Evolutionary conservation across 2,329 filamentous ascomycete species (phyloP).

Genomic region (Aspergillus viridinutans): DNA sequence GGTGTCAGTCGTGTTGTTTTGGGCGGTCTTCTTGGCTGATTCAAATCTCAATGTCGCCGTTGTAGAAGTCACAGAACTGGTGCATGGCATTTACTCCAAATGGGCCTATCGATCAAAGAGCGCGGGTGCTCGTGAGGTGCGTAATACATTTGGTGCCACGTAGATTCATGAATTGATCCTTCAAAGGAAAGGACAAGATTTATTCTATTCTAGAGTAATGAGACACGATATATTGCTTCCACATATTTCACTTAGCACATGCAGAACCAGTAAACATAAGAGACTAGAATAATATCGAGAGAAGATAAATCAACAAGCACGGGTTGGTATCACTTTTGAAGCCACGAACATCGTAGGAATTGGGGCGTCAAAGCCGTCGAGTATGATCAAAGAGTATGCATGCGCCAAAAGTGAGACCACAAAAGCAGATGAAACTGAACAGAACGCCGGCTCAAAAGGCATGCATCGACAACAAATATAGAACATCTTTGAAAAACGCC

Average conservation of each 20-base stretch:
- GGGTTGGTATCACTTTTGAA: neutral
- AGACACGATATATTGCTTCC: neutral
- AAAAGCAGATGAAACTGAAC: neutral
- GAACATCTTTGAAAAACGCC: constrained; percentile 17
- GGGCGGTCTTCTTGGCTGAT: constrained; percentile 67
- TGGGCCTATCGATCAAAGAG: neutral
- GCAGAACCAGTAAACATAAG: neutral
- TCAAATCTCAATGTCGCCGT: neutral
- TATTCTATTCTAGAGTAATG: neutral
- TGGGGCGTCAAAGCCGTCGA: neutral
- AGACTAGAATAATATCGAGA: neutral
- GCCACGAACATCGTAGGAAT: neutral
- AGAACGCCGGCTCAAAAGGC: constrained; percentile 21
- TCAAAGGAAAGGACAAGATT: neutral
- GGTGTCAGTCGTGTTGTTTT: constrained; percentile 86
- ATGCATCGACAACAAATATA: constrained; percentile 18
- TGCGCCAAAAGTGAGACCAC: neutral
- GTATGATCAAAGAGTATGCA: neutral
- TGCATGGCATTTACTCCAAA: neutral
- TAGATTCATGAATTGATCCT: neutral
- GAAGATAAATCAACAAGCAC: neutral
- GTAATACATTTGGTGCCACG: neutral
- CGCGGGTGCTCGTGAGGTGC: neutral
- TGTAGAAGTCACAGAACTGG: neutral
- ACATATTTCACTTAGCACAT: neutral